A percentile compares a stretch with the other conserved stretches of the same genome.
Evolutionary conservation across 805 yeast genomes (phyloP).

Genomic region (Candida corydali): DNA sequence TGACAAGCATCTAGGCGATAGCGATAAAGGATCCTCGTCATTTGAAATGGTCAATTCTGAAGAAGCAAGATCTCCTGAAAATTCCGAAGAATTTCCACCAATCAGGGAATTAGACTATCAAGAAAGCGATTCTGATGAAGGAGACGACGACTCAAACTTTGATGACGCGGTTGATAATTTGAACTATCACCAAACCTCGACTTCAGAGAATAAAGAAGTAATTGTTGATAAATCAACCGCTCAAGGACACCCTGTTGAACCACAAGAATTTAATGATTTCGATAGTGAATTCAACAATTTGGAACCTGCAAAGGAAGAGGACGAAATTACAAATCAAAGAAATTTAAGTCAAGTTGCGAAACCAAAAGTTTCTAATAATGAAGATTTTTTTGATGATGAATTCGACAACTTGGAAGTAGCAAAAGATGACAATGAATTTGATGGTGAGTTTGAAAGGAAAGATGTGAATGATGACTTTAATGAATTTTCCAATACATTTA

Average conservation of each 20-base stretch:
- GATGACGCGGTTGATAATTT: slow-evolving; percentile 35
- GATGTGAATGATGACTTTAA: slow-evolving; percentile 19
- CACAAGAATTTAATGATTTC: slow-evolving; percentile 21
- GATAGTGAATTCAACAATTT: slow-evolving; percentile 36
- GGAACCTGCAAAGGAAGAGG: slow-evolving; percentile 22
- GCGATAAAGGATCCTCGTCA: slow-evolving; percentile 41
- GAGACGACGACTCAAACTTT: slow-evolving; percentile 29
- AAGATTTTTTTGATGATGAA: slow-evolving; percentile 32
- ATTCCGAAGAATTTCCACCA: slow-evolving; percentile 46
- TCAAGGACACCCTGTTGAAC: not conserved
- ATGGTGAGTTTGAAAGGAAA: slow-evolving; percentile 23
- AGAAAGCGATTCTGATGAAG: slow-evolving; percentile 45
- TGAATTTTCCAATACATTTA: slow-evolving; percentile 26
- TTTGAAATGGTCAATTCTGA: slow-evolving; percentile 53
- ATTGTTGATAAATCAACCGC: not conserved
- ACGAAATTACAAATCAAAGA: slow-evolving; percentile 9
- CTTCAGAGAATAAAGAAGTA: slow-evolving; percentile 12
- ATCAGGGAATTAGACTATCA: slow-evolving; percentile 51
- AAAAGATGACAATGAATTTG: slow-evolving; percentile 17
- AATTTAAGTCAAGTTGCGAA: not conserved
- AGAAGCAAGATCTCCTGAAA: slow-evolving; percentile 26
- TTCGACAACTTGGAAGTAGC: slow-evolving; percentile 37
- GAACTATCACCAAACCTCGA: slow-evolving; percentile 4
- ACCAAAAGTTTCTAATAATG: slow-evolving; percentile 9
- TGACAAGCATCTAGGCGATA: slow-evolving; percentile 23